Base-by-base conservation (phyloP, 1,284 basidiomycete genomes). In the Ganoderma multipileum region DNA sequence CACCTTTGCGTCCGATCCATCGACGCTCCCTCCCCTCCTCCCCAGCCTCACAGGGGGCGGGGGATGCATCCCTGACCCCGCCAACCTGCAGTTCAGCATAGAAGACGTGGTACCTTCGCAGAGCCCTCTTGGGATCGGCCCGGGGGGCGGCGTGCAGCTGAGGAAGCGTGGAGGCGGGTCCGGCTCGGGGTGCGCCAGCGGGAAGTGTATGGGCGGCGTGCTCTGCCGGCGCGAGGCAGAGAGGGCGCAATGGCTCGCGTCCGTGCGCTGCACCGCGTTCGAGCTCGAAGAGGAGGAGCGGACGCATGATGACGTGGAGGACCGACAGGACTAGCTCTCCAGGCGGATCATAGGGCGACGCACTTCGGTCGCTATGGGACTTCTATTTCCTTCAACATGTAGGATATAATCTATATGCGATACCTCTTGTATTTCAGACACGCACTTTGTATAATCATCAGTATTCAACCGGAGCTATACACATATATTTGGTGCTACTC, bases 1-100 rank as follows among this genome's bases (percentile, higher is more conserved):
- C 73, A 78, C 81, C 41, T 90, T 87, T 70, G 89, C 89, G 0
- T 82, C 86, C 1, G 82, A 85, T 14, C 71, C 80, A 1, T 70
- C 79, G 1, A 92, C 91, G 1, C 83, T 93, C n/a, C 90, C 89
- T 2, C 80, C 77, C 16, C 74, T 86, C 16, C 79, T 84, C 20
- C 83, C 83, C 12, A 71, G 74, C 33, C 73, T 84, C 3, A 52
- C 58, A 16, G 65, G 58, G 12, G 63, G 68, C 18, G 67, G 47
- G 23, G 64, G 64, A 5, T 82, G 79, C 68, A 74, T 83, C 23
- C 77, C 79, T 12, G 81, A 84, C 59, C 79, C 81, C 0, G 75
- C 83, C 16, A 76, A 72, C 62, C 68, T 77, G 20, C 71, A 78
- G 12, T 69, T 71, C 65, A 75, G 60, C n/a, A 30, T 68, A 4